These are phyloP conservation scores for Amniculicola lignicola DNA, from an alignment of 495 filamentous ascomycete genomes.

Conservation along the genomic window DNA sequence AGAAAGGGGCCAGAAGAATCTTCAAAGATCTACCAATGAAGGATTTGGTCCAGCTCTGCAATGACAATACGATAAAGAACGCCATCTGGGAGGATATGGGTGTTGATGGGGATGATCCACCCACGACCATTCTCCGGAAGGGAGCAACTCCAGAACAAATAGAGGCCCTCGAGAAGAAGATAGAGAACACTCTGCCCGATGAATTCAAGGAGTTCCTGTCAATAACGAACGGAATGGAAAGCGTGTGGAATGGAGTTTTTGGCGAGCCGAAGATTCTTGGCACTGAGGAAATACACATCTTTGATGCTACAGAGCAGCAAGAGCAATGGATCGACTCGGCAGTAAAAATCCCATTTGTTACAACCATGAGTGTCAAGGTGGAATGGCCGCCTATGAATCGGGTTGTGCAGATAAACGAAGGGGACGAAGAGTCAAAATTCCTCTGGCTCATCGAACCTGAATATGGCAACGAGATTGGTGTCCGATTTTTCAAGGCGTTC, in stretches of 20 bases:
- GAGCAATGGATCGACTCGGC: slow-evolving; percentile 18
- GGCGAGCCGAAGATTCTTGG: slow-evolving; percentile 24
- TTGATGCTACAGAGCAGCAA: slow-evolving; percentile 27
- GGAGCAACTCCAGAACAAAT: slow-evolving; percentile 20
- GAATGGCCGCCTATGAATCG: slow-evolving; percentile 11
- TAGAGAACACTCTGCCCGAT: slow-evolving; percentile 21
- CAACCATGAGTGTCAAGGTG: slow-evolving; percentile 21
- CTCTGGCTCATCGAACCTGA: slow-evolving; percentile 29
- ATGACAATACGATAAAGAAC: slow-evolving; percentile 32
- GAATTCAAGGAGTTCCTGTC: slow-evolving; percentile 30
- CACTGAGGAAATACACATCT: slow-evolving; percentile 22
- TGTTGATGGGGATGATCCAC: slow-evolving; percentile 29
- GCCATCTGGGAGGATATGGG: slow-evolving; percentile 34
- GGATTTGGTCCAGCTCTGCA: slow-evolving; percentile 24
- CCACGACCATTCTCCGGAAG: slow-evolving; percentile 21
- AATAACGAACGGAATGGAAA: slow-evolving; percentile 23
- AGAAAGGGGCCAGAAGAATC: slow-evolving; percentile 19
- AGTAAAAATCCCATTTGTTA: slow-evolving; percentile 22
- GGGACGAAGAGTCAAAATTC: slow-evolving; percentile 17
- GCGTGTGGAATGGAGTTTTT: slow-evolving; percentile 29
- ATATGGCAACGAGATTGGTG: not conserved
- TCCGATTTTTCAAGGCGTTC: slow-evolving; percentile 9
- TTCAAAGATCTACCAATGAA: slow-evolving; percentile 15
- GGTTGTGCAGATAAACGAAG: slow-evolving; percentile 26
- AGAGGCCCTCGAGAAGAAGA: slow-evolving; percentile 6